Percentiles rank a stretch among this genome's conserved stretches.
Evolutionary conservation across 2,329 filamentous ascomycete genomes (phyloP).

Genomic region (Neopestalotiopsis rosae): DNA sequence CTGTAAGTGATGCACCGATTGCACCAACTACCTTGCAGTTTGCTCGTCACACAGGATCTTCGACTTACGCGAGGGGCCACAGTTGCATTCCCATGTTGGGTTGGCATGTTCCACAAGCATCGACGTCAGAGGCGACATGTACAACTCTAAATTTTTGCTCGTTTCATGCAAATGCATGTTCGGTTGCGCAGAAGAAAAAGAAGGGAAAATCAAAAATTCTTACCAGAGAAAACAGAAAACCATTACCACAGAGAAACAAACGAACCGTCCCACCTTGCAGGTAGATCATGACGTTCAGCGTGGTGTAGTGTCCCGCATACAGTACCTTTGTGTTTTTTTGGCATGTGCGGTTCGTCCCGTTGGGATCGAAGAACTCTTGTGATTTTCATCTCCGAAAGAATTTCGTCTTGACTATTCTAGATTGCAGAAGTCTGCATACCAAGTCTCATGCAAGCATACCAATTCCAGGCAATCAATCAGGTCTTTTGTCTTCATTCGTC

Average conservation of each 20-base stretch:
- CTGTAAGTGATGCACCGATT: constrained; percentile 24
- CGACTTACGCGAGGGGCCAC: neutral
- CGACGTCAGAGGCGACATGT: neutral
- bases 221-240: neutral
- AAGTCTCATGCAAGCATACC: neutral
- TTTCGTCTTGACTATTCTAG: neutral
- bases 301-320: neutral
- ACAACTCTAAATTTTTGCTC: neutral
- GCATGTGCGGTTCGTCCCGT: neutral
- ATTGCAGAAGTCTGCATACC: neutral
- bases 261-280: neutral
- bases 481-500: neutral
- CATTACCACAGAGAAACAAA: neutral
- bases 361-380: neutral
- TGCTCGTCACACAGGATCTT: neutral
- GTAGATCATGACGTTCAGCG: neutral
- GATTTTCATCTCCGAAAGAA: neutral
- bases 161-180: neutral
- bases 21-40: constrained; percentile 26
- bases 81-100: neutral
- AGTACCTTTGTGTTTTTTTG: neutral
- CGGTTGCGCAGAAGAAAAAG: neutral
- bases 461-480: neutral
- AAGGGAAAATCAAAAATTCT: neutral
- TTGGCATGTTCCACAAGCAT: neutral